Base-by-base conservation (phyloP, 176 grass and related monocot species). In the Thinopyrum elongatum region DNA sequence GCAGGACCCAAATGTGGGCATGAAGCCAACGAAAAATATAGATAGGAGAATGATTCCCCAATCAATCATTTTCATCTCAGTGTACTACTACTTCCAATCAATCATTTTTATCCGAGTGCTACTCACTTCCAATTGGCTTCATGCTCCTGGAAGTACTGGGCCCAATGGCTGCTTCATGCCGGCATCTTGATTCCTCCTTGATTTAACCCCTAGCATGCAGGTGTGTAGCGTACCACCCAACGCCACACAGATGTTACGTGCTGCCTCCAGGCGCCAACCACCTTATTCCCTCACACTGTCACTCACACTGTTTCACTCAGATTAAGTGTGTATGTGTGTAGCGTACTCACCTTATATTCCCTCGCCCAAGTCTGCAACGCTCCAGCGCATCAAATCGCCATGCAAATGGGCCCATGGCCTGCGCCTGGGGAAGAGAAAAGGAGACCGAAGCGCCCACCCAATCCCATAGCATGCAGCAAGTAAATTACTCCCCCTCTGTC, bases 211-310 rank as follows among this genome's bases (percentile, higher is more conserved):
- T 85, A 86, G 78, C 78, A 82, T 55, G 79, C 62, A 81, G 39
- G 66, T 90, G 53, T 19, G 26, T 42, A 31, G 86, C 69, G 44
- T 76, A 76, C 14, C 44, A 74, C 26, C 26, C 82, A 38, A 74
- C 79, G 28, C 60, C 67, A 5, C 84, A 90, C 71, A 90, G 14
- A 74, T 79, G 42, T 87, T 86, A 83, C 74, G 78, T 90, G 84
- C 83, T 90, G 84, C 83, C 68, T 82, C 66, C 84, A 51, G 72
- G 72, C 26, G 42, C 72, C 73, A 90, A 90, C 73, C 76, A 83
- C 65, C 76, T 79, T 86, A 53, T 53, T 53, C 49, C 49, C 49
- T 53, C 49, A 19, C 84, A 65, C 68, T 82, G 28, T 25, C 36
- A 11, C 61, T 31, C 36, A 16, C 61, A 28, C 69, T 25, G 39